A percentile compares a stretch with the other conserved stretches of the same genome.
phyloP scores from a whole-genome alignment of 768 basidiomycete genomes.

The Glaciozyma martinii region DNA sequence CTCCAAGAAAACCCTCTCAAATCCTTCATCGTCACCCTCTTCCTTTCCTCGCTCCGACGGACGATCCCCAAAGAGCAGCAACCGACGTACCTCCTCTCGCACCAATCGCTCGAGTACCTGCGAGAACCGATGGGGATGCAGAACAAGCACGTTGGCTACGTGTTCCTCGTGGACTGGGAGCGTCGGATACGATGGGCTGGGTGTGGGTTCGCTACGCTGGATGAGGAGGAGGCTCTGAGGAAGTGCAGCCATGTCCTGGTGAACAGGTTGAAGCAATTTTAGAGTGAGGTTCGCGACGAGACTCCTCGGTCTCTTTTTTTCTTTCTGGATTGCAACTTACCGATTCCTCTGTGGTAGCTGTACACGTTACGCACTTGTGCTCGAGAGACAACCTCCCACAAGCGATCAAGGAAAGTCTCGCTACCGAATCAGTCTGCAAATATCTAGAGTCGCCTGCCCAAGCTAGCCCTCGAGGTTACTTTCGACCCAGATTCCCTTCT shows the following conservation, averaged over 20 bases:
- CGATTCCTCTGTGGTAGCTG: no score
- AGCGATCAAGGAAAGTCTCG: no score
- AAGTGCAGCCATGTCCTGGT: constrained; percentile 42
- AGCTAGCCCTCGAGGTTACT: no score
- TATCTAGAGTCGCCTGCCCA: no score
- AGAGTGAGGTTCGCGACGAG: no score
- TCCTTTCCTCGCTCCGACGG: constrained; percentile 62
- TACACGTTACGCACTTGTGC: no score
- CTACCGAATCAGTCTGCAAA: no score
- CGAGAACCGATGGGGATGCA: constrained; percentile 77
- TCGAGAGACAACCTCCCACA: no score
- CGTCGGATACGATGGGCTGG: constrained; percentile 84
- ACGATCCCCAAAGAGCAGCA: constrained; percentile 58
- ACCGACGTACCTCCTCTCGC: constrained; percentile 65
- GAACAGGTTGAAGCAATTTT: constrained; percentile 30
- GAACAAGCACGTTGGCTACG: constrained; percentile 84
- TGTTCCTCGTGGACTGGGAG: constrained; percentile 79
- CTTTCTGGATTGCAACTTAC: no score
- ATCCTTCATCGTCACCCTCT: constrained; percentile 76
- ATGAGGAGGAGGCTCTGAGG: constrained; percentile 62
- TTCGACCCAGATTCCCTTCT: no score
- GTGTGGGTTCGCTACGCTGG: constrained; percentile 67
- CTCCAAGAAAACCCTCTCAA: constrained; percentile 90
- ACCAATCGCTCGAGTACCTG: constrained; percentile 74
- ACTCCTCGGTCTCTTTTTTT: no score